Evolutionary conservation across 257 asterid genomes (phyloP), one percentile per base, ranked within the genome.

Genomic region (Mentha longifolia): DNA sequence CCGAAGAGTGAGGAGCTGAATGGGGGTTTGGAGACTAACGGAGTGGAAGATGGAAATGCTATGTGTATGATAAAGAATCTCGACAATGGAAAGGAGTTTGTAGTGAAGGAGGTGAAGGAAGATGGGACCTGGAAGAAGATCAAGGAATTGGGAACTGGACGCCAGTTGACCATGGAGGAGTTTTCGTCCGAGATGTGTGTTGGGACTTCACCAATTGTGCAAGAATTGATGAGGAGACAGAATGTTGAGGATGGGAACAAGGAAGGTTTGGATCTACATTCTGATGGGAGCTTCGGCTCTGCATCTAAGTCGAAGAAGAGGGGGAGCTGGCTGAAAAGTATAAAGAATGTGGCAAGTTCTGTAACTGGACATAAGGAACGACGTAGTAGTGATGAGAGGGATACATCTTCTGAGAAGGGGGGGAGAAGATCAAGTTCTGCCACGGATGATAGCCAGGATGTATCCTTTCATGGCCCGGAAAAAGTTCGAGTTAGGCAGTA

Each of bases 381-480:
- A 58, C 83, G 97, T 43, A 89, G 98, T 61, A 89, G 97, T 77
- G 98, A 92, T 67, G 99, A 92, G 72, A 89, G 87, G 86, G 99
- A 95, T 77, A 92, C 99, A 0, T 89, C 98, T 6, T 94, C 99
- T 55, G 99, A 94, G 77, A 94, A 82, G 79, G 96, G 98, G 68
- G 98, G 97, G 63, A 89, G 98, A 83, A 89, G 98, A 70, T 95
- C 96, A 5, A 95, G 99, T 73, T 95, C 99, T 12, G 99, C 99
- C 41, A 95, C 99, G 0, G 99, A 95, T 83, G 98, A 92, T 81
- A 95, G 98, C 75, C 99, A 92, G 75, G 98, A 95, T 25, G 90
- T 76, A 61, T 82, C 94, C 45, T 92, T 87, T 85, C 97, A 82
- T 13, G 99, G 97, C 52, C 98, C 94, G 0, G 96, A 95, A 69